These are phyloP conservation scores for Amborella trichopoda DNA, from an alignment of 164 flowering plant genomes.

Conservation along the genomic window DNA sequence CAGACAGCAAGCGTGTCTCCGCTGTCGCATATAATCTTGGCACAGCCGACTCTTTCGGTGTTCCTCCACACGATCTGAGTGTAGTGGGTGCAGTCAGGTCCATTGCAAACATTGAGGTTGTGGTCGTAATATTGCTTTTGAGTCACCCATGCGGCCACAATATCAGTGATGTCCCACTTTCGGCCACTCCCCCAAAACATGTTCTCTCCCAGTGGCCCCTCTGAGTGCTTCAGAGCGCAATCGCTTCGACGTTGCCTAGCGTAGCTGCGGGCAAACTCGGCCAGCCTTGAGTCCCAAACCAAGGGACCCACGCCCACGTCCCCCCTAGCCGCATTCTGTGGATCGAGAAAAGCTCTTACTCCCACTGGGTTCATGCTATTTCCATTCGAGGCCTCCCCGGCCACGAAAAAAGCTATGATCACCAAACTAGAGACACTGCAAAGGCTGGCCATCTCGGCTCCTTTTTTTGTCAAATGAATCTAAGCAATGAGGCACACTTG, in stretches of 20 bases:
- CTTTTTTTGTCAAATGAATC: too few relatives aligned
- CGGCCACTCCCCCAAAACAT: constrained; percentile 64
- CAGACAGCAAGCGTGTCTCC: constrained; percentile 49
- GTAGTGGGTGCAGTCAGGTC: constrained; percentile 49
- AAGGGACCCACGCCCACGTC: constrained; percentile 22
- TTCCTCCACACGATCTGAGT: constrained; percentile 60
- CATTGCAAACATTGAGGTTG: constrained; percentile 24
- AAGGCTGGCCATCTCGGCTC: too few relatives aligned
- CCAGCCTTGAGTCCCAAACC: constrained; percentile 40
- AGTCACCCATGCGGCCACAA: constrained; percentile 32
- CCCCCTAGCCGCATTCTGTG: constrained; percentile 46
- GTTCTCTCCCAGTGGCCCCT: constrained; percentile 77
- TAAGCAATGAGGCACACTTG: too few relatives aligned
- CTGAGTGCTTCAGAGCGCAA: constrained; percentile 46
- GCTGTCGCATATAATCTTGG: constrained; percentile 27
- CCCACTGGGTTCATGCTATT: too few relatives aligned
- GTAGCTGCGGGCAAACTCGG: constrained; percentile 31
- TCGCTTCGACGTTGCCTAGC: constrained; percentile 30
- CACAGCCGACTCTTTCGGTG: constrained; percentile 46
- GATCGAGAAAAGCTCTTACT: too few relatives aligned
- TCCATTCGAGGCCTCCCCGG: too few relatives aligned
- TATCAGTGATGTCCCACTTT: constrained; percentile 40
- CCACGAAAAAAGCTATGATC: too few relatives aligned
- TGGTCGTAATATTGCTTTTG: constrained; percentile 34
- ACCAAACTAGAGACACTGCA: too few relatives aligned